These are phyloP conservation scores for Ettlia oleoabundans DNA, from an alignment of 139 green algal species.

Conservation along the genomic window DNA sequence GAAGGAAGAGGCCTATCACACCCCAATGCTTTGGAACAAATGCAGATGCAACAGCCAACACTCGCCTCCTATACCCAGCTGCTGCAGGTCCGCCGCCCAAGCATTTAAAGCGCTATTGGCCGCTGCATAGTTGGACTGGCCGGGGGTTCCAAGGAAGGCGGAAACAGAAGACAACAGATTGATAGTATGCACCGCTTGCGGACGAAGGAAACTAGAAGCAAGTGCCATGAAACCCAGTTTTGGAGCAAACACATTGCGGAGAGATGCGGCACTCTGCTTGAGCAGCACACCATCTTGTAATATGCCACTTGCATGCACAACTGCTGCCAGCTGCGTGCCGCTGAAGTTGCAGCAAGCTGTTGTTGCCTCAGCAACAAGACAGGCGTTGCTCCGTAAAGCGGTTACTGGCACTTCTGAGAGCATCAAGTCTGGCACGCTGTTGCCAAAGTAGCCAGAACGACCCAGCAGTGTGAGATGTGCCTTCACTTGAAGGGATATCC, in stretches of 20 bases:
- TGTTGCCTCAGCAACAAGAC: neutral
- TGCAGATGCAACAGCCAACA: neutral
- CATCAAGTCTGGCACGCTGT: neutral
- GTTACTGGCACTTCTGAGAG: neutral
- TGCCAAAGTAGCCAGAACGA: neutral
- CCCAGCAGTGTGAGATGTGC: neutral
- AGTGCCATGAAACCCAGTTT: constrained; percentile 38
- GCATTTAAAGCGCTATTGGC: constrained; percentile 72
- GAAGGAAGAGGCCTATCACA: too few relatives aligned
- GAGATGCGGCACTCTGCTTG: constrained; percentile 49
- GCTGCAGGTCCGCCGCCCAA: neutral
- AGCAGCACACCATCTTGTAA: constrained; percentile 69
- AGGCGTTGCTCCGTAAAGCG: neutral
- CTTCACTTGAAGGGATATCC: neutral
- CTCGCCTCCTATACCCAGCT: constrained; percentile 37
- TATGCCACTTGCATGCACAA: constrained; percentile 75
- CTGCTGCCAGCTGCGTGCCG: neutral
- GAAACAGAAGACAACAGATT: constrained; percentile 62
- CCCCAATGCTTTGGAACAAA: too few relatives aligned
- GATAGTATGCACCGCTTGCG: neutral
- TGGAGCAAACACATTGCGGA: constrained; percentile 40
- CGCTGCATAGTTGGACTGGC: constrained; percentile 67
- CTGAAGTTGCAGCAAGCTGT: too few relatives aligned
- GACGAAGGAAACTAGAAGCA: neutral
- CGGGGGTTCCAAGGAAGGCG: constrained; percentile 53